Conservation (phyloP, 129 eudicot genomes). For the Centrapalus pauciflorus region DNA sequence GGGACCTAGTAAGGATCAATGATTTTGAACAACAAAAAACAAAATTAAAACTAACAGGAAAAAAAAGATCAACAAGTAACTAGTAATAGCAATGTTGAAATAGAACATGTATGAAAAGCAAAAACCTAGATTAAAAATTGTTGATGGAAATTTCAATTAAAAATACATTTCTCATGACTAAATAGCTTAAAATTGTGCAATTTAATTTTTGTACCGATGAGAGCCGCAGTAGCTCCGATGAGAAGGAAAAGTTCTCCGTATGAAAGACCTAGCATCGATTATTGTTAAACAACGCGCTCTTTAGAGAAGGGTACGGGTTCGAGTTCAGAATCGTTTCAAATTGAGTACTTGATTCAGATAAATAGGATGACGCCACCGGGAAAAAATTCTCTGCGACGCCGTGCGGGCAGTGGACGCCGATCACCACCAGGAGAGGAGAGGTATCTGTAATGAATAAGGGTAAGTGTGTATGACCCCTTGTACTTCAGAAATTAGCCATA, state of each 20-base stretch:
- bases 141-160: not conserved
- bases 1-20: slow-evolving; percentile 43
- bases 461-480: slow-evolving; percentile 6
- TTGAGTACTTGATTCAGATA: not conserved
- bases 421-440: not conserved
- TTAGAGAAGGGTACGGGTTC: not conserved
- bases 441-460: not conserved
- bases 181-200: not conserved
- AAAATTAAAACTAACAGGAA: not conserved
- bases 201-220: slow-evolving; percentile 48
- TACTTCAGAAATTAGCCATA: no score
- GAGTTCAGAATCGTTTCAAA: not conserved
- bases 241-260: slow-evolving; percentile 79
- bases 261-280: slow-evolving; percentile 78
- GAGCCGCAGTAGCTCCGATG: slow-evolving; percentile 82
- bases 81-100: not conserved
- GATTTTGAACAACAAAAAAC: not conserved
- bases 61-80: not conserved
- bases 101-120: not conserved
- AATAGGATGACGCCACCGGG: no score
- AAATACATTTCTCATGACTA: not conserved
- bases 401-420: slow-evolving; percentile 10
- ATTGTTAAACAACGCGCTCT: not conserved
- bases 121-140: not conserved
- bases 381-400: slow-evolving; percentile 3